Evolutionary conservation across 768 basidiomycete genomes (phyloP).

Genomic region (Macrolepiota albuminosa): DNA sequence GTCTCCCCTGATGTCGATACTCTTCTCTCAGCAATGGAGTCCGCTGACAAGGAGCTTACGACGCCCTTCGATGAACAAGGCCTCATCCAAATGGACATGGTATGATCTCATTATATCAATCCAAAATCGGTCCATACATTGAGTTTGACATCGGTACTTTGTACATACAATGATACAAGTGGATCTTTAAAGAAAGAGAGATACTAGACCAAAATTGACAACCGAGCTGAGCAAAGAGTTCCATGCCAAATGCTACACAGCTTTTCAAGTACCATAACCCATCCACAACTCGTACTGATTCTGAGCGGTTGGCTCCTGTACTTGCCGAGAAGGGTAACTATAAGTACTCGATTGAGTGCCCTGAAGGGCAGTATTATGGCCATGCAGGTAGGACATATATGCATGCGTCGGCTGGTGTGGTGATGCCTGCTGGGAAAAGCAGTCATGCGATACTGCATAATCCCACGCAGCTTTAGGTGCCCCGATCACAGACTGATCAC

Average conservation of each 20-base stretch:
- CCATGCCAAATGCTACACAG: background rate
- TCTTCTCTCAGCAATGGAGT: slow-evolving; percentile 62
- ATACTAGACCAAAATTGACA: background rate
- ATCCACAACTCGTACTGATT: slow-evolving; percentile 36
- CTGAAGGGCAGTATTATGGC: background rate
- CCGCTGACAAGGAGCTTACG: slow-evolving; percentile 33
- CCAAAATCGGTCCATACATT: background rate
- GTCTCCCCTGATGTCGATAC: slow-evolving; percentile 81
- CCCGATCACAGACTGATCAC: slow-evolving; percentile 4
- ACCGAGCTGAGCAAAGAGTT: background rate
- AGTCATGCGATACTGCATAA: slow-evolving; percentile 1
- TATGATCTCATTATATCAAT: background rate
- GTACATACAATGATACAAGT: background rate
- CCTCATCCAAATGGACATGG: slow-evolving; percentile 53
- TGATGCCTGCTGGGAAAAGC: slow-evolving; percentile 5
- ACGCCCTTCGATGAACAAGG: slow-evolving; percentile 34
- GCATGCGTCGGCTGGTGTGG: background rate
- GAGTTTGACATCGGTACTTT: background rate
- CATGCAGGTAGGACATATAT: slow-evolving; percentile 7
- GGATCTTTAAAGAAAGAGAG: background rate
- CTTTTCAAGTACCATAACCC: slow-evolving; percentile 20
- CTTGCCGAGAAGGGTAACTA: slow-evolving; percentile 3
- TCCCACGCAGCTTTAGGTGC: background rate
- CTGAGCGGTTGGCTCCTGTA: slow-evolving; percentile 13
- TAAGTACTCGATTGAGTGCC: background rate